Base-by-base conservation (phyloP, 108 stramenopile genomes). In the Discostella stelligeroides region DNA sequence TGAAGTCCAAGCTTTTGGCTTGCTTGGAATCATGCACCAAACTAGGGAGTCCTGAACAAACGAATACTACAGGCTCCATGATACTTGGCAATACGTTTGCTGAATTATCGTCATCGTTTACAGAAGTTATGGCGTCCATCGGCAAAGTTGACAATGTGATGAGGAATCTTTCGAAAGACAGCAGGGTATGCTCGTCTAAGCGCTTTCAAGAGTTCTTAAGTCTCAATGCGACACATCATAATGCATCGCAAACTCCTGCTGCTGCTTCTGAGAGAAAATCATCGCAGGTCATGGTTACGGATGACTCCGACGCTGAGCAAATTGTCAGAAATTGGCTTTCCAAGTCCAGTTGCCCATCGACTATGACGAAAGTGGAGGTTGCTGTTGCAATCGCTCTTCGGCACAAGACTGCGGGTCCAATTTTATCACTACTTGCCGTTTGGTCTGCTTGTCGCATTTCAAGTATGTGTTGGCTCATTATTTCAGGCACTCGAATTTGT, bases 181-280 rank as follows among this genome's bases (percentile, higher is more conserved):
- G 60, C 14, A 37, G 27, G n/a, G 38, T 79, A 30, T 71, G 77
- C 42, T 60, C 65, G 1, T 79, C 77, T 21, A 17, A n/a, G 6
- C 50, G 38, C 18, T 79, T 79, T 54, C 77, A 71, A 61, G 34
- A 71, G 17, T 79, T 79, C 37, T 49, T 79, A 10, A 49, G 63
- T 46, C 72, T 73, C 20, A 23, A 47, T 65, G 23, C 53, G 15
- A 54, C 53, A 54, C 9, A 45, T 10, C 4, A 45, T 10, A 45
- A 45, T 34, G 23, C 48, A 23, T 56, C 55, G 17, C 28, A 29
- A 15, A 0, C 17, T 1, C 30, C 14, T 38, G 12, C 28, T 25
- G 54, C 28, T 28, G 29, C 54, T 14, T 23, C 46, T 47, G n/a
- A 28, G 3, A 28, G 13, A 28, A 59, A 20, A 40, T 24, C 58